phyloP scores from a whole-genome alignment of 2,329 filamentous ascomycete species.

The Zymoseptoria passerinii region DNA sequence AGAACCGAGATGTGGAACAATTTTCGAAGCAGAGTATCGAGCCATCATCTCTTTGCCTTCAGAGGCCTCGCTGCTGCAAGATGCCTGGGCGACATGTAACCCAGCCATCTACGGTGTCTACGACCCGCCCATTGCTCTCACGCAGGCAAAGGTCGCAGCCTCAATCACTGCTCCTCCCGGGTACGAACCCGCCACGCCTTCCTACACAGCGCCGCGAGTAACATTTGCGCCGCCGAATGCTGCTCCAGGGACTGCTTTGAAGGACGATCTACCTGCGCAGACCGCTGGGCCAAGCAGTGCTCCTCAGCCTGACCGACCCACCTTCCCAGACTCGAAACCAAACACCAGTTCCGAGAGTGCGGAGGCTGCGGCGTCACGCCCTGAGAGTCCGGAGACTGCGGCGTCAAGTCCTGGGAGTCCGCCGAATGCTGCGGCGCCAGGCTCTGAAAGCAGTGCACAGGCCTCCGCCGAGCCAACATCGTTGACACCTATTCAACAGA shows the following conservation, averaged over 20 bases:
- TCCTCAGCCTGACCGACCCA: neutral
- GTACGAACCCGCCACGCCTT: neutral
- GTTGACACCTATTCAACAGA: neutral
- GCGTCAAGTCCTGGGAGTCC: neutral
- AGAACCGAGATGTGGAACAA: constrained; percentile 12
- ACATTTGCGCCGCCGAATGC: neutral
- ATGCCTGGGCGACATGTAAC: constrained; percentile 8
- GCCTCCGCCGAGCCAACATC: neutral
- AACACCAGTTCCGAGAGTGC: neutral
- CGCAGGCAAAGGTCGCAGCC: neutral
- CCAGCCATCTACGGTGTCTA: constrained; percentile 13
- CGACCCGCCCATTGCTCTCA: constrained; percentile 12
- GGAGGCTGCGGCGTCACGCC: neutral
- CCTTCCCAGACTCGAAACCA: neutral
- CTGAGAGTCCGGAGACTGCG: neutral
- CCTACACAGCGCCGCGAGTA: neutral
- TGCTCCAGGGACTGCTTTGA: neutral
- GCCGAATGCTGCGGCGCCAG: neutral
- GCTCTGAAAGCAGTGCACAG: neutral
- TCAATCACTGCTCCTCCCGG: neutral
- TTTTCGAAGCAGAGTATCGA: constrained; percentile 14
- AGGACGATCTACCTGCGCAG: neutral
- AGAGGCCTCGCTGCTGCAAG: constrained; percentile 9
- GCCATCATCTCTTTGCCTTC: constrained; percentile 10
- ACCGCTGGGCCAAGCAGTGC: neutral